Evolutionary conservation across 768 basidiomycete genomes (phyloP).

Genomic region (Kwoniella europaea): DNA sequence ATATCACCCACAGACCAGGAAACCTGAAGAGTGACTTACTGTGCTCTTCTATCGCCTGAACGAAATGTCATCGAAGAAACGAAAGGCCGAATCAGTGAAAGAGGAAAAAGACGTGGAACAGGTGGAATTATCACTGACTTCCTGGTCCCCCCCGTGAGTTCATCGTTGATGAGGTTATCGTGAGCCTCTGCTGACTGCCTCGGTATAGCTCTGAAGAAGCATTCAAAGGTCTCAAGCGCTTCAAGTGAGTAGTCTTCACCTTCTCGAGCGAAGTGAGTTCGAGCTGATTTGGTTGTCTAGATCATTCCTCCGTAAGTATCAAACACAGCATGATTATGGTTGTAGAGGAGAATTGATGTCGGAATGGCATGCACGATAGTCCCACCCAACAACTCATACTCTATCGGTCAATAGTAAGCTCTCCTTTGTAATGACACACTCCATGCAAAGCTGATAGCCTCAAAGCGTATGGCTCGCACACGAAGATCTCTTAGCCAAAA

Average conservation of each 20-base stretch:
- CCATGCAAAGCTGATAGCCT: not conserved
- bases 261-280: not conserved
- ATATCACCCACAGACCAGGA: not conserved
- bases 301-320: slow-evolving; percentile 21
- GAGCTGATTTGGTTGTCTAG: slow-evolving; percentile 4
- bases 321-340: not conserved
- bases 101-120: too few species aligned
- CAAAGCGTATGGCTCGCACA: slow-evolving; percentile 24
- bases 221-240: slow-evolving; percentile 13
- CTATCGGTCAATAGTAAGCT: slow-evolving; percentile 16
- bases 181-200: not conserved
- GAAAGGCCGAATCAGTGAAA: not conserved
- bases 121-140: not conserved
- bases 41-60: not conserved
- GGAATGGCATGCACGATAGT: not conserved
- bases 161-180: too few species aligned
- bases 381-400: slow-evolving; percentile 21
- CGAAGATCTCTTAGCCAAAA: not conserved
- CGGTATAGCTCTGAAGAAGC: slow-evolving; percentile 12
- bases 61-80: not conserved
- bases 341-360: not conserved
- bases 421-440: not conserved
- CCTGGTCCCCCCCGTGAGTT: slow-evolving; percentile 21
- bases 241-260: slow-evolving; percentile 14
- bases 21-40: too few species aligned